Base-by-base conservation (phyloP, 2,329 filamentous ascomycete genomes). In the Aspergillus arachidicola region DNA sequence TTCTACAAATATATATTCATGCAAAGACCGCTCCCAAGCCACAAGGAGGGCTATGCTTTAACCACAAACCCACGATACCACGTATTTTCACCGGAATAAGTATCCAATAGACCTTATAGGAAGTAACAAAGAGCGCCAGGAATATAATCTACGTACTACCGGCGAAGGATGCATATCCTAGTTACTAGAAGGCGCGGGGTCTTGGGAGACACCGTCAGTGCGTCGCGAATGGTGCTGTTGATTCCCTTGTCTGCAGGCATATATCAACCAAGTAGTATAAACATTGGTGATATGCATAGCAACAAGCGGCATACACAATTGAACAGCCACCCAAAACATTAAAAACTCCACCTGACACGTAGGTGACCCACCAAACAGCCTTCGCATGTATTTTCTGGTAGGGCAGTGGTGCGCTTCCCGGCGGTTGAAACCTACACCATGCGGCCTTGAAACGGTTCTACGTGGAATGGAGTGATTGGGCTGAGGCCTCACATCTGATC, bases 331-430 rank as follows among this genome's bases (percentile, higher is more conserved):
- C 16, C 38, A 38, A 36, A 32, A 19, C n/a, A 12, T 38, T 11
- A 6, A 16, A 26, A 26, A 38, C 57, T 59, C 57, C 48, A 71
- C 58, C 65, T 67, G 71, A 72, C 64, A 72, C 65, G 65, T 72
- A 64, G 50, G 57, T 45, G 60, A 70, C 63, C 67, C 61, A 67
- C 67, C n/a, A 0, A 55, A 19, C 12, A 23, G 10, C 26, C 32
- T 26, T 36, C 34, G 32, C n/a, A 26, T 11, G n/a, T 38, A 26
- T 9, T 38, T n/a, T 38, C 34, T 38, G 19, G 21, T 19, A 55
- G 51, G 34, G 32, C 21, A 16, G 16, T 26, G 21, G 32, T 34
- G 32, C 51, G 14, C 32, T 23, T 43, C 38, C 56, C 19, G 32
- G 12, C 32, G n/a, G 28, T 32, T 62, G 60, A 59, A 62, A 62